A percentile compares a stretch with the other conserved stretches of the same genome.
Evolutionary conservation across 148 eudicot species (phyloP).

Genomic region (Nepenthes gracilis): DNA sequence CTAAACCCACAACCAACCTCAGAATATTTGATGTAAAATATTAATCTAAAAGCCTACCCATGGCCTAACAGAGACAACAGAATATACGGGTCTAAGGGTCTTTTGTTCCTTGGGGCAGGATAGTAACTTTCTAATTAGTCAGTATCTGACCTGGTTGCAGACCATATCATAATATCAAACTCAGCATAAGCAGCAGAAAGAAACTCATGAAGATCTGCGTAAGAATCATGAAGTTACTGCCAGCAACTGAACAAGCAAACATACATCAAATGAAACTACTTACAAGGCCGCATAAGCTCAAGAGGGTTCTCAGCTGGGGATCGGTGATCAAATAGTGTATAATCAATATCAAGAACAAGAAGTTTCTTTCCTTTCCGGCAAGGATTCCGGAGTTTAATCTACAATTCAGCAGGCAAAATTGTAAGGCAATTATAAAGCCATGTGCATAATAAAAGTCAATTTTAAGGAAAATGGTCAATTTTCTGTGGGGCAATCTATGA

Average conservation of each 20-base stretch:
- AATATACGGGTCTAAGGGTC: too few species aligned
- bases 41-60: too few species aligned
- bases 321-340: constrained; percentile 94
- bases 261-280: constrained; percentile 17
- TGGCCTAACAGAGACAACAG: too few species aligned
- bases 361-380: constrained; percentile 92
- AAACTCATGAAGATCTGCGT: constrained; percentile 90
- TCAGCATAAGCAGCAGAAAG: constrained; percentile 92
- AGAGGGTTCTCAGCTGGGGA: constrained; percentile 87
- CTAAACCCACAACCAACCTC: too few species aligned
- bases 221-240: background rate
- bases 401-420: constrained; percentile 5
- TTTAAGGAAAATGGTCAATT: too few species aligned
- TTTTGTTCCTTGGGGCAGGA: too few species aligned
- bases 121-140: background rate
- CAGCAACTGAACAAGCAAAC: background rate
- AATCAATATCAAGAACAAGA: constrained; percentile 93
- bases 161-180: constrained; percentile 98
- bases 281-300: constrained; percentile 97
- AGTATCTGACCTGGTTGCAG: constrained; percentile 74
- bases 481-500: too few species aligned
- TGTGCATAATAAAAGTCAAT: background rate
- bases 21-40: too few species aligned
- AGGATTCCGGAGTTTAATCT: constrained; percentile 81
- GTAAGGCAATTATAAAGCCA: constrained; percentile 1